Base-by-base conservation (phyloP, 179 eudicot species). In the Nepenthes alata region DNA sequence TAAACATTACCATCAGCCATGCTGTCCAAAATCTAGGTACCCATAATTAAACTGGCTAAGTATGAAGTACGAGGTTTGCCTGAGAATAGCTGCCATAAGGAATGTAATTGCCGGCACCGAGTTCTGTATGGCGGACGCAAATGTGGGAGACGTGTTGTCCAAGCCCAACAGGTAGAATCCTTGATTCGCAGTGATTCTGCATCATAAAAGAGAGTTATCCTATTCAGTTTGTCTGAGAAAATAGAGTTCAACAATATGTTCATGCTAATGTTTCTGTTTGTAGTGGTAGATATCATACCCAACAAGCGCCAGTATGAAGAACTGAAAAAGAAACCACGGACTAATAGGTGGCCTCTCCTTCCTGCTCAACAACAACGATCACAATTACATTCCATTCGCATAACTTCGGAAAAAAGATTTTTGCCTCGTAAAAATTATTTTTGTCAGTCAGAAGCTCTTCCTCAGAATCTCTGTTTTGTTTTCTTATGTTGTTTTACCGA, bases 51-150 rank as follows among this genome's bases (percentile, higher is more conserved):
- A 25, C 25, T 25, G 25, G 25, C 25, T 25, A 49, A 13, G 10
- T 34, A 7, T 14, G 35, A 54, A 34, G 57, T 54, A 34, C 15
- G 56, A 47, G 34, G 13, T 66, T 68, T 71, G 67, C 98, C 98
- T 74, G 72, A 91, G 88, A 14, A 86, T 1, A 10, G 67, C 84
- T 10, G 97, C 97, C 96, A 91, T 85, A 75, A 91, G 87, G 66
- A 91, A 91, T 45, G 97, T 91, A 39, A 91, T 85, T 62, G 97
- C 97, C 1, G 97, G 97, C 56, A 91, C 97, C 4, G 96, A 91
- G 70, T 91, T 91, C 66, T 91, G 97, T 12, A 91, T 85, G 2
- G 96, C 96, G 0, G 97, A 91, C 0, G 97, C 97, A 35, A 91
- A 91, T 51, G 97, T 91, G 9, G 97, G 97, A 4, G 96, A 83